Evolutionary conservation across 345 rosid species (phyloP), one percentile per base, ranked within the genome.

Genomic region (Populus tremula): DNA sequence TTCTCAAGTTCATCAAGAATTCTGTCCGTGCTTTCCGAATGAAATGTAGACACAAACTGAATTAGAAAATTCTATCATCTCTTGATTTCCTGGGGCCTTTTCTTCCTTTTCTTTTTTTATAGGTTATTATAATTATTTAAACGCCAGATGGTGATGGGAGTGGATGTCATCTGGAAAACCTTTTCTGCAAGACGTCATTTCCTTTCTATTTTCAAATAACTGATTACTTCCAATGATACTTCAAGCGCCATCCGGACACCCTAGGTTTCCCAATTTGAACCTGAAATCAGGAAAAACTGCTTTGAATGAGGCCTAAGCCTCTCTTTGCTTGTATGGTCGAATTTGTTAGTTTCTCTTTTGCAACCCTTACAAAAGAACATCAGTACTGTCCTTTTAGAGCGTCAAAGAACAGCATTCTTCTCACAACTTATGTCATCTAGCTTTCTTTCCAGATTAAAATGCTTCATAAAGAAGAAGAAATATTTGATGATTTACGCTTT

Each of bases 361-460:
- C 63, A 56, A n/a, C 29, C 29, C 63, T 56, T 56, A 9, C 29
- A 21, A n/a, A 56, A 0, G 29, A n/a, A 9, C 29, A n/a, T 9
- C 10, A n/a, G 1, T n/a, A 23, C 27, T 56, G 27, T 56, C 63
- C 63, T 56, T 56, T n/a, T 4, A 56, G 5, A 56, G 13, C 63
- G n/a, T 56, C 63, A n/a, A n/a, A 56, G 14, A n/a, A n/a, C 13
- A 9, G 8, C 25, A 21, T 54, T n/a, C 61, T 21, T 54, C 61
- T 54, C 61, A 20, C 10, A 21, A 56, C 13, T 56, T 3, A n/a
- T n/a, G 10, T 56, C 27, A 3, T 56, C 23, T 2, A 56, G 27
- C 62, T 56, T n/a, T 56, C 62, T n/a, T 56, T 56, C 62, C 62
- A n/a, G 62, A n/a, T 56, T 56, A n/a, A 56, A 56, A 56, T 56